phyloP scores from a whole-genome alignment of 441 rosid species.

The Bocquillonia castaneifolia region DNA sequence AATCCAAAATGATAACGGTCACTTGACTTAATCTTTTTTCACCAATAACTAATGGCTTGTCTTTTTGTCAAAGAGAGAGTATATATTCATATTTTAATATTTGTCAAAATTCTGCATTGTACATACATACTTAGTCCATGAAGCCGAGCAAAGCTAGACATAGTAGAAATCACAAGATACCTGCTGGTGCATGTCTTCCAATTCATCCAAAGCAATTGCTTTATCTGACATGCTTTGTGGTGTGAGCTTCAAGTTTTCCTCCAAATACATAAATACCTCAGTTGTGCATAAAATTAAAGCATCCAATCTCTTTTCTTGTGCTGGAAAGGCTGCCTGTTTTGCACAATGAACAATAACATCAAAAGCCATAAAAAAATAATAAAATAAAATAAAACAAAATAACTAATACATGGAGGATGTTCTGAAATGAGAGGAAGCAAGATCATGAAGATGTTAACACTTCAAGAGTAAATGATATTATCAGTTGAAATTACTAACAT shows the following conservation, averaged over 20 bases:
- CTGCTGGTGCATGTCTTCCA: slow-evolving; percentile 92
- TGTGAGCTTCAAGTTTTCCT: slow-evolving; percentile 86
- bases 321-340: slow-evolving; percentile 86
- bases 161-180: slow-evolving; percentile 32
- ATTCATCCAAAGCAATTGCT: slow-evolving; percentile 76
- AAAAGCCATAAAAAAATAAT: slow-evolving; percentile 6
- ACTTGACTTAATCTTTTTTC: not conserved
- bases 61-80: not conserved
- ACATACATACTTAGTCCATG: not conserved
- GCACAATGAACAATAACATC: slow-evolving; percentile 15
- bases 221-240: slow-evolving; percentile 79
- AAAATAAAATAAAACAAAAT: not conserved
- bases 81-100: not conserved
- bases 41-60: not conserved
- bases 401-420: not conserved
- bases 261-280: slow-evolving; percentile 77
- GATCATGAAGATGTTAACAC: slow-evolving; percentile 2
- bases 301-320: slow-evolving; percentile 86
- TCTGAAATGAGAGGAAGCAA: too few species aligned
- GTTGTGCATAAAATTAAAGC: slow-evolving; percentile 69
- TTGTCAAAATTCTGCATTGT: not conserved
- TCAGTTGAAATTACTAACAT: not conserved
- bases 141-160: slow-evolving; percentile 1
- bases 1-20: not conserved
- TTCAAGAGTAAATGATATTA: not conserved